A percentile compares a stretch with the other conserved stretches of the same genome.
Evolutionary conservation across 495 filamentous ascomycete genomes (phyloP).

Genomic region (Podospora pseudocomata): DNA sequence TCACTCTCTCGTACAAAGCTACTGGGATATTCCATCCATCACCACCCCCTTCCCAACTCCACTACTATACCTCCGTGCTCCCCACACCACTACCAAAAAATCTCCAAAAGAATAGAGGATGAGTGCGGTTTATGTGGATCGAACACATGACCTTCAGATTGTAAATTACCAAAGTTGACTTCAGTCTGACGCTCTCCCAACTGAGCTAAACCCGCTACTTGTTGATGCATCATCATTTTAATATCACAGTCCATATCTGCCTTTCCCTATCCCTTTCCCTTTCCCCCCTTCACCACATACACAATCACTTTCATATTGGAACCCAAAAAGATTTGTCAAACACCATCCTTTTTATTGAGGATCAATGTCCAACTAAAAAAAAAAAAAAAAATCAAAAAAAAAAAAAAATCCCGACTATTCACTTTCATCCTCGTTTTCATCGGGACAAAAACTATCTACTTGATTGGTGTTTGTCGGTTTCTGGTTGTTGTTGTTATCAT

Average conservation of each 20-base stretch:
- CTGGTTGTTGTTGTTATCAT: neutral
- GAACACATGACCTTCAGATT: slow-evolving; percentile 7
- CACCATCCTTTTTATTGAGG: neutral
- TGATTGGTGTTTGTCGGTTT: neutral
- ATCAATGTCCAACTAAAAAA: neutral
- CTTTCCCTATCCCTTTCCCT: too few relatives aligned
- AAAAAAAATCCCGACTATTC: neutral
- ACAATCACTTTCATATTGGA: neutral
- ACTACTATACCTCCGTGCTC: neutral
- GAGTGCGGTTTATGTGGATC: slow-evolving; percentile 7
- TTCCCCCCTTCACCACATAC: neutral
- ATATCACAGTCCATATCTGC: neutral
- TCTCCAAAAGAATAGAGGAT: neutral
- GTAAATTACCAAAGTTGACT: neutral
- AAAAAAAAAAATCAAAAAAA: neutral
- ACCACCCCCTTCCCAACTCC: too few relatives aligned
- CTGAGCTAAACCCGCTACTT: slow-evolving; percentile 4
- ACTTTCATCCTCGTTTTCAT: neutral
- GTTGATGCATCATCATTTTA: neutral
- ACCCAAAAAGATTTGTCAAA: neutral
- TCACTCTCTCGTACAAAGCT: too few relatives aligned
- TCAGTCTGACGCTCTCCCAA: slow-evolving; percentile 7
- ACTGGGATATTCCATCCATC: too few relatives aligned
- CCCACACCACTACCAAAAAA: neutral
- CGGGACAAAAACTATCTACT: neutral